Evolutionary conservation across 148 eudicot genomes (phyloP).

Genomic region (Rhododendron kiyosumense): DNA sequence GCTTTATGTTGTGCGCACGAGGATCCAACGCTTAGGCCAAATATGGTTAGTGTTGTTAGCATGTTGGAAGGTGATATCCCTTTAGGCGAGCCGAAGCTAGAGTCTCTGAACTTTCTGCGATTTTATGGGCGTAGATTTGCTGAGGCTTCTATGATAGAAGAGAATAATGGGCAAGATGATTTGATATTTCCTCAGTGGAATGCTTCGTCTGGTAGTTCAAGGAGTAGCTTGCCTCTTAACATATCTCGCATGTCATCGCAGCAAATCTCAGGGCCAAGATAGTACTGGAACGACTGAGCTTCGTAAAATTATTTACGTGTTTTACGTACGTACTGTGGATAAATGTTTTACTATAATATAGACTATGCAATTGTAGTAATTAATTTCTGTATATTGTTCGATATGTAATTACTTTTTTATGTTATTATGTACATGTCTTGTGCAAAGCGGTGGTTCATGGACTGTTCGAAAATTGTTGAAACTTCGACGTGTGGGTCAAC

Average conservation of each 20-base stretch:
- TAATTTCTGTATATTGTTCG: not conserved
- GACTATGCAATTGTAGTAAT: not conserved
- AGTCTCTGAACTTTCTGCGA: slow-evolving; percentile 57
- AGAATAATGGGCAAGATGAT: slow-evolving; percentile 18
- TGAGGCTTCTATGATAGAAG: slow-evolving; percentile 45
- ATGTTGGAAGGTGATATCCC: slow-evolving; percentile 66
- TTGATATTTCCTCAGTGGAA: slow-evolving; percentile 21
- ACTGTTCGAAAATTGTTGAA: too few relatives aligned
- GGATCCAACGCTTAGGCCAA: slow-evolving; percentile 66
- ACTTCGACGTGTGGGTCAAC: too few relatives aligned
- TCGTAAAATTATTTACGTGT: not conserved
- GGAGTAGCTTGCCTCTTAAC: slow-evolving; percentile 19
- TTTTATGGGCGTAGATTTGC: slow-evolving; percentile 67
- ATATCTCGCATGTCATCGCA: slow-evolving; percentile 49
- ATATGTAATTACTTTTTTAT: not conserved
- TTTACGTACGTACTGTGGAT: not conserved
- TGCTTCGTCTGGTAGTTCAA: slow-evolving; percentile 13
- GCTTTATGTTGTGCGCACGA: slow-evolving; percentile 77
- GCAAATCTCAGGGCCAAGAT: slow-evolving; percentile 69
- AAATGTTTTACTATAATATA: not conserved
- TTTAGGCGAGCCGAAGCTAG: slow-evolving; percentile 38
- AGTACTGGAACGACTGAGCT: not conserved
- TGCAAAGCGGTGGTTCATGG: not conserved
- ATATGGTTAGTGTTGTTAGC: slow-evolving; percentile 55
- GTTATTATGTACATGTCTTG: not conserved